These are phyloP conservation scores for Mastigamoeba balamuthi DNA, from an alignment of 78 protist species.

Conservation along the genomic window DNA sequence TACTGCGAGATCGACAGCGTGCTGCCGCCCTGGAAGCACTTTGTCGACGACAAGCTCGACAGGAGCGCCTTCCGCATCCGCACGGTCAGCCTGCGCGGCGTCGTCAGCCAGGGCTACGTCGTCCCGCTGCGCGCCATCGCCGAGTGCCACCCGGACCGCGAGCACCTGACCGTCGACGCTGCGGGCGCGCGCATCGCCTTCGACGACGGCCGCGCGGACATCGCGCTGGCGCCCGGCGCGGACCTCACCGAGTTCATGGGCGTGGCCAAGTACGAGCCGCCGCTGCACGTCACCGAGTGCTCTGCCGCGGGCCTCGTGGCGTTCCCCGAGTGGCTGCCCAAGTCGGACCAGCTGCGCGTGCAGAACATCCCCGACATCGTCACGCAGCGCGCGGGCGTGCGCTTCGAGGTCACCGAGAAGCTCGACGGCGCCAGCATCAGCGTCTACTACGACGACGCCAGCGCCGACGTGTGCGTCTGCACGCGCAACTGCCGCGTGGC, in stretches of 20 bases:
- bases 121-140: not conserved
- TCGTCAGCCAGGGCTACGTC: slow-evolving; percentile 22
- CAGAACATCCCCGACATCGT: slow-evolving; percentile 25
- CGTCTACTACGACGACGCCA: not conserved
- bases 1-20: slow-evolving; percentile 43
- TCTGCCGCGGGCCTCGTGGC: not conserved
- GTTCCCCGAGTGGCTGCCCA: slow-evolving; percentile 33
- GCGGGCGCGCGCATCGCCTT: too few species aligned
- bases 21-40: slow-evolving; percentile 44
- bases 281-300: not conserved
- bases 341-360: slow-evolving; percentile 43
- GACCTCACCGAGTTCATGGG: slow-evolving; percentile 39
- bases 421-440: slow-evolving; percentile 53
- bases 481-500: slow-evolving; percentile 29
- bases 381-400: not conserved
- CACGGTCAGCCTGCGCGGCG: slow-evolving; percentile 50
- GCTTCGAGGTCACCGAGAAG: slow-evolving; percentile 57
- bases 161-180: not conserved
- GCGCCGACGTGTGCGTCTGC: slow-evolving; percentile 15
- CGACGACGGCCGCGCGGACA: not conserved
- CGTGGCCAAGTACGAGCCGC: slow-evolving; percentile 15
- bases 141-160: not conserved
- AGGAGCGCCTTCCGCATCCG: slow-evolving; percentile 19
- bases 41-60: slow-evolving; percentile 23
- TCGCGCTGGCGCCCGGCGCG: slow-evolving; percentile 5